These are phyloP conservation scores for Globisporangium recalcitrans DNA, from an alignment of 352 stramenopile species.

Conservation along the genomic window DNA sequence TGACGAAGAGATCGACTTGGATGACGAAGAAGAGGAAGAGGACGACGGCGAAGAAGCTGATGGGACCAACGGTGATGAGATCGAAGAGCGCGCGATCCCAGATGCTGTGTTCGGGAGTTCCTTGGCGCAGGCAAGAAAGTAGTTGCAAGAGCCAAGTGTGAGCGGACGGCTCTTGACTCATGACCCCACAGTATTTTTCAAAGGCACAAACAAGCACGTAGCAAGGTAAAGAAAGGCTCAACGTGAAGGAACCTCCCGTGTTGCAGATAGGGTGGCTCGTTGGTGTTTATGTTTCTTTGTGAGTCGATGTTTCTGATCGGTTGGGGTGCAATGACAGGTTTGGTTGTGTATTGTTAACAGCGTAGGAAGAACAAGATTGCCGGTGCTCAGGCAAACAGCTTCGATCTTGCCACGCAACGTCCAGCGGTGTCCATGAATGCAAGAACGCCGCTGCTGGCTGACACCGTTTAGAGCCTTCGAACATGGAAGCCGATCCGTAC, in stretches of 20 bases:
- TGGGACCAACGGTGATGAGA: slow-evolving; percentile 10
- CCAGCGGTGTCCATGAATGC: not conserved
- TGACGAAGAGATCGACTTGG: slow-evolving; percentile 92
- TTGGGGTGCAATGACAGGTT: not conserved
- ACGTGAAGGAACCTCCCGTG: not conserved
- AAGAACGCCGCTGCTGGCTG: not conserved
- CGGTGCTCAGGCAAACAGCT: not conserved
- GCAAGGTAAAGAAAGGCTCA: slow-evolving; percentile 7
- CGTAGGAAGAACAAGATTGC: not conserved
- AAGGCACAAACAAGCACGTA: not conserved
- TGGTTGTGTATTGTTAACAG: slow-evolving; percentile 6
- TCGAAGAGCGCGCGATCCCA: slow-evolving; percentile 56
- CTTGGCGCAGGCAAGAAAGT: slow-evolving; percentile 7
- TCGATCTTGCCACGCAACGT: not conserved
- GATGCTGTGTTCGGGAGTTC: slow-evolving; percentile 38
- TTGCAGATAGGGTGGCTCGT: not conserved
- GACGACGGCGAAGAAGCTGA: slow-evolving; percentile 20
- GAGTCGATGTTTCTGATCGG: not conserved
- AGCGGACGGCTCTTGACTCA: not conserved
- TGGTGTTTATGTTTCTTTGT: not conserved
- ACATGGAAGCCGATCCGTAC: slow-evolving; percentile 34
- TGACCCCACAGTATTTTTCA: not conserved
- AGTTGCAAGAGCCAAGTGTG: not conserved
- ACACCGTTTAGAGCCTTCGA: slow-evolving; percentile 1
- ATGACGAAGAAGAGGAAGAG: slow-evolving; percentile 76